Percentiles rank a stretch among this genome's conserved stretches.
Conservation (phyloP, 169 alveolate species). For the Perkinsus olseni region DNA sequence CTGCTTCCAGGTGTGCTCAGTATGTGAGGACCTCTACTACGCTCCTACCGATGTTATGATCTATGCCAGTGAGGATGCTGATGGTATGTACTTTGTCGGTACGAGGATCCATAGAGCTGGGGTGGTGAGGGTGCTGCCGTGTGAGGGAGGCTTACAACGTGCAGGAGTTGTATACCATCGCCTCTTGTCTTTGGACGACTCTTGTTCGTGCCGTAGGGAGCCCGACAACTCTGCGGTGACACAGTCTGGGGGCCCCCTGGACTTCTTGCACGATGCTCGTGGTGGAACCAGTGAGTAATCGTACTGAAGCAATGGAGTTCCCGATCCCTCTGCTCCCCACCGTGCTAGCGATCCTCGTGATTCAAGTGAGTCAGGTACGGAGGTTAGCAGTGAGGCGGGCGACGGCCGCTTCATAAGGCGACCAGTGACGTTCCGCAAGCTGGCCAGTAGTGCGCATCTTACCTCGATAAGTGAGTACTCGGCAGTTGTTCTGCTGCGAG, state of each 20-base stretch:
- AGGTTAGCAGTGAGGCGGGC: neutral
- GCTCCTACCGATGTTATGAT: neutral
- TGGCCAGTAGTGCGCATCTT: neutral
- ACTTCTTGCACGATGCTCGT: too few relatives aligned
- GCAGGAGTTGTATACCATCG: neutral
- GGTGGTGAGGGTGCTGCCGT: neutral
- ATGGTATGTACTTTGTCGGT: neutral
- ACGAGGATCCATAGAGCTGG: neutral
- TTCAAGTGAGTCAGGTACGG: neutral
- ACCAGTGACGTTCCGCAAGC: neutral
- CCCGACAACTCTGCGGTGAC: too few relatives aligned
- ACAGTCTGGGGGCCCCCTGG: too few relatives aligned
- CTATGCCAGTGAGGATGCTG: neutral
- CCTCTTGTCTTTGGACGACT: neutral
- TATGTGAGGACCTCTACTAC: neutral
- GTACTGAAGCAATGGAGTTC: too few relatives aligned
- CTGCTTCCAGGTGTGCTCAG: neutral
- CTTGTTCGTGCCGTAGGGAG: too few relatives aligned
- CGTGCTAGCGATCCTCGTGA: neutral
- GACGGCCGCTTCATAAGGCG: neutral
- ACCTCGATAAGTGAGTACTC: neutral
- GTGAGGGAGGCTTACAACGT: neutral
- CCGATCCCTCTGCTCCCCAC: neutral
- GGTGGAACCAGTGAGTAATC: too few relatives aligned
- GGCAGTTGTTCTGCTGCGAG: neutral